Percentiles rank a stretch among this genome's conserved stretches.
Conservation (phyloP, 768 basidiomycete genomes). For the Galerina marginata region DNA sequence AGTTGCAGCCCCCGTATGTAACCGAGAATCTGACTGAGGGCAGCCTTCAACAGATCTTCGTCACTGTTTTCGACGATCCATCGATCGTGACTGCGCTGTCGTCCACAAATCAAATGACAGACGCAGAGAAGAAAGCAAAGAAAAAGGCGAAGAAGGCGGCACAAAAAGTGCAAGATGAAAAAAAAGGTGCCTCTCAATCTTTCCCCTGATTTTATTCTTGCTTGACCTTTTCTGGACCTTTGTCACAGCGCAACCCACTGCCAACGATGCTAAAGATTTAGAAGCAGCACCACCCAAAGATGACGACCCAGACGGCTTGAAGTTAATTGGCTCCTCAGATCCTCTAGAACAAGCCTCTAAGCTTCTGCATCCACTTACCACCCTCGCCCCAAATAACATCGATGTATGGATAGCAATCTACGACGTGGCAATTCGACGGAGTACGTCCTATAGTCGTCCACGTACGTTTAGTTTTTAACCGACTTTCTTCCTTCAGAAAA, state of each 20-base stretch:
- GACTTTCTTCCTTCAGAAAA: constrained; percentile 56
- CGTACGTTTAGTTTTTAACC: neutral
- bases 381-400: constrained; percentile 54
- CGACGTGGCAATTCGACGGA: constrained; percentile 82
- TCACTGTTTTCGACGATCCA: constrained; percentile 74
- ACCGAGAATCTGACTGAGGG: constrained; percentile 10
- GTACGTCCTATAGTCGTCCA: constrained; percentile 49
- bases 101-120: constrained; percentile 53
- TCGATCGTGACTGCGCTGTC: constrained; percentile 52
- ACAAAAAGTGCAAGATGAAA: constrained; percentile 71
- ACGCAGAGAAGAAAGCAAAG: constrained; percentile 79
- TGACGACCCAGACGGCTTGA: constrained; percentile 84
- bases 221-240: neutral
- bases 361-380: constrained; percentile 66
- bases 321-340: constrained; percentile 65
- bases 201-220: constrained; percentile 4
- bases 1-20: constrained; percentile 1
- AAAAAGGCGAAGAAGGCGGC: constrained; percentile 85
- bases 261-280: constrained; percentile 74
- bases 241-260: constrained; percentile 36
- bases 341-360: constrained; percentile 80
- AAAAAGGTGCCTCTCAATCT: constrained; percentile 61
- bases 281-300: constrained; percentile 64
- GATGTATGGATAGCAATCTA: constrained; percentile 78
- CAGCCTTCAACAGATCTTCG: constrained; percentile 63